Conservation (phyloP, 352 stramenopile species). For the Peronospora farinosa region DNA sequence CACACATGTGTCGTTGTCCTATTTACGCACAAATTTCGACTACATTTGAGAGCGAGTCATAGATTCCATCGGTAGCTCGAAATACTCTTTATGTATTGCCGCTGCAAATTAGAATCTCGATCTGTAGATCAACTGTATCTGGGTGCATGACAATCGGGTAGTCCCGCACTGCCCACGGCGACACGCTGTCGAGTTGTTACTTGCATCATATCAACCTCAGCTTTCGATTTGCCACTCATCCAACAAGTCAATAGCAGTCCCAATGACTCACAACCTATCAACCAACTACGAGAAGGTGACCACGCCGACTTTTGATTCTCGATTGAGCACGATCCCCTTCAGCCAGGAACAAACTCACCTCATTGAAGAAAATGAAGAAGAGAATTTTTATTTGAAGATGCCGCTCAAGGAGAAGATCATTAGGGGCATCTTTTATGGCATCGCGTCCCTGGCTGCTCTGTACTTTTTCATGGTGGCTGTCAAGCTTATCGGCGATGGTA, state of each 20-base stretch:
- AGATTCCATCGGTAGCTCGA: constrained; percentile 4
- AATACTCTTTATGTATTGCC: constrained; percentile 1
- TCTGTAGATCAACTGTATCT: neutral
- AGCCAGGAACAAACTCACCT: constrained; percentile 12
- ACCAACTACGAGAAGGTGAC: constrained; percentile 24
- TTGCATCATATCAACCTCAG: constrained; percentile 8
- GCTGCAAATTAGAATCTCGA: constrained; percentile 1
- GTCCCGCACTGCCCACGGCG: neutral
- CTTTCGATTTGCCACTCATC: constrained; percentile 12
- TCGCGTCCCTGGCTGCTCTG: constrained; percentile 41
- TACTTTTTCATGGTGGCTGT: constrained; percentile 84
- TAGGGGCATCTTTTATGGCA: constrained; percentile 28
- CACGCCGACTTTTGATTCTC: constrained; percentile 15
- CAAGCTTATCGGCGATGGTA: constrained; percentile 66
- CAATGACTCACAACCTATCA: constrained; percentile 11
- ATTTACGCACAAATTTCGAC: neutral
- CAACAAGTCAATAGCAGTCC: constrained; percentile 3
- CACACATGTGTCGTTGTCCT: neutral
- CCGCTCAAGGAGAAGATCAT: constrained; percentile 27
- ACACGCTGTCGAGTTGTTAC: neutral
- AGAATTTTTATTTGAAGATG: constrained; percentile 24
- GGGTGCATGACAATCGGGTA: neutral
- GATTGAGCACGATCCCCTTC: constrained; percentile 12
- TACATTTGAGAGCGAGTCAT: neutral
- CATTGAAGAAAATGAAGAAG: constrained; percentile 17